Evolutionary conservation across 2,329 filamentous ascomycete genomes (phyloP), one percentile per base, ranked within the genome.

Genomic region (Pseudogymnoascus sp.): DNA sequence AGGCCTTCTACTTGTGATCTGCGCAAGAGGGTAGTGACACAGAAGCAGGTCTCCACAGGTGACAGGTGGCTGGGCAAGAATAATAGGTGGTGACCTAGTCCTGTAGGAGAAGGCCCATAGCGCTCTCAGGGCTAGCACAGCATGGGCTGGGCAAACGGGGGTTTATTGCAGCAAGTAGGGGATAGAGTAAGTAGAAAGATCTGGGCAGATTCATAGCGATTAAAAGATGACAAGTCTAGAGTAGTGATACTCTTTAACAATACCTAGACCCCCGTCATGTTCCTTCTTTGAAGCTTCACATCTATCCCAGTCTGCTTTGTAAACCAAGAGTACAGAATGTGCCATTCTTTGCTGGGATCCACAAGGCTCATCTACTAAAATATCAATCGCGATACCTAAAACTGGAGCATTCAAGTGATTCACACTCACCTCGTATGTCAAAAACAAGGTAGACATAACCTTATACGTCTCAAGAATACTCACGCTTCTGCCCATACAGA

Each of bases 401-500:
- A 57, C 38, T 21, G 6, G 13, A 26, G 50, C 5, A 64, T 36
- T 28, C 15, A 28, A 28, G 23, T 28, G 15, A 50, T 50, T 28
- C 15, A 60, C 33, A 72, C 75, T 70, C 62, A 77, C 74, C 67
- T 80, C 73, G 66, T 80, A 83, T 42, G 68, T 73, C 7, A 67
- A 68, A 66, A 80, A 74, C 57, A 83, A 64, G n/a, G 78, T 80
- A 3, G 80, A 74, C 21, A 82, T 70, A 11, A 82, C 69, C 69
- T 83, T 83, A 65, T 78, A 78, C 2, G 75, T 75, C 66, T 79
- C 76, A 38, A 78, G 67, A 38, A 77, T 69, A 0, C 73, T 76
- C 44, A 80, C 66, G 63, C 79, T 71, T 31, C 73, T 74, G 3
- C 78, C 79, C 35, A 80, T 74, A 60, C 78, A 81, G 9, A 75